Percentiles rank a stretch among this genome's conserved stretches.
phyloP scores from a whole-genome alignment of 1,284 basidiomycete species.

The Erythrobasidium hasegawianum region DNA sequence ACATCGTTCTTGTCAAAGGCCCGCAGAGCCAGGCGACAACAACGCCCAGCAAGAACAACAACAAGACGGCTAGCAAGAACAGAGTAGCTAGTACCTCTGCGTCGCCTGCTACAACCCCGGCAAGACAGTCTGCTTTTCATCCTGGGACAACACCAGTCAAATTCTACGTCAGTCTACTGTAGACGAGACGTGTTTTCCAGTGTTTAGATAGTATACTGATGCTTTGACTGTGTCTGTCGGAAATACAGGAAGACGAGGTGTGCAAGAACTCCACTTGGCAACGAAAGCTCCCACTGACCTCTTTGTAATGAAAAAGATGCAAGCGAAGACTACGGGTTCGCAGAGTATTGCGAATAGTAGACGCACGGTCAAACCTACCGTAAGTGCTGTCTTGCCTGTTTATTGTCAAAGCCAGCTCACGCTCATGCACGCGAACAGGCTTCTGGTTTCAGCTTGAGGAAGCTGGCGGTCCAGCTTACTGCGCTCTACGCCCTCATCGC shows the following conservation, averaged over 20 bases:
- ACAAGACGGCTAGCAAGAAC: background rate
- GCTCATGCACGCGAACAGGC: conserved; percentile 5
- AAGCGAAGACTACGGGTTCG: too few relatives aligned
- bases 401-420: background rate
- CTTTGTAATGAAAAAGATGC: background rate
- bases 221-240: background rate
- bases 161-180: conserved; percentile 18
- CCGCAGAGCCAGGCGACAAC: too few relatives aligned
- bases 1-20: too few relatives aligned
- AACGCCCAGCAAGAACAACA: background rate
- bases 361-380: conserved; percentile 1
- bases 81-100: too few relatives aligned
- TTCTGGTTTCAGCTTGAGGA: conserved; percentile 20
- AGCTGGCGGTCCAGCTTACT: conserved; percentile 19
- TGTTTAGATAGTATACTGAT: background rate
- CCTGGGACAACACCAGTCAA: conserved; percentile 28
- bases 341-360: background rate
- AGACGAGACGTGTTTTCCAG: too few relatives aligned
- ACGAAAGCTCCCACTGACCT: background rate
- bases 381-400: background rate
- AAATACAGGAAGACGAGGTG: conserved; percentile 26
- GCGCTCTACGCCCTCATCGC: conserved; percentile 23
- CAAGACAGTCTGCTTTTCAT: background rate
- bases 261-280: background rate
- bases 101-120: background rate